These are phyloP conservation scores for Podospora bellae-mahoneyi DNA, from an alignment of 495 filamentous ascomycete genomes.

Conservation along the genomic window DNA sequence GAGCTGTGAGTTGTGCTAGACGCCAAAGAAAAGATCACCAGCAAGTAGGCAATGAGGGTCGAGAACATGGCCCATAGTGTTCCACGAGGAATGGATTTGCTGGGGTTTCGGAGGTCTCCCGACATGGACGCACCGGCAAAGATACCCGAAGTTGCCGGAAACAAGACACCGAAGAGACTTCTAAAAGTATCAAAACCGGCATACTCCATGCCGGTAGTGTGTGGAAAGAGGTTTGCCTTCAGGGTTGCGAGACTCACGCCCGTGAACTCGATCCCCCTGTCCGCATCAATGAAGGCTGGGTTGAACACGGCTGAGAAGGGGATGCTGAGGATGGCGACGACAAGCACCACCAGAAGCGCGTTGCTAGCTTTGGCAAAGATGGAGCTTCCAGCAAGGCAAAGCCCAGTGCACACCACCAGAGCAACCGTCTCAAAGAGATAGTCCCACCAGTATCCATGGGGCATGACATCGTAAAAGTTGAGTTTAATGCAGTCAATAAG, in stretches of 20 bases:
- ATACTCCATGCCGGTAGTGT: conserved; percentile 36
- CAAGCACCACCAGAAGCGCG: conserved; percentile 68
- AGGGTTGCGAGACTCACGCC: conserved; percentile 68
- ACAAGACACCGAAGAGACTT: conserved; percentile 81
- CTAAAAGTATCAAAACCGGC: conserved; percentile 70
- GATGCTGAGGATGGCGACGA: conserved; percentile 76
- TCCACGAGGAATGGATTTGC: conserved; percentile 78
- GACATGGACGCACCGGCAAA: conserved; percentile 86
- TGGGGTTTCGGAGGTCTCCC: conserved; percentile 77
- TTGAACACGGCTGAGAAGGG: conserved; percentile 68
- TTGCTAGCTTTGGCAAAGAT: conserved; percentile 80
- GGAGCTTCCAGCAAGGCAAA: conserved; percentile 76
- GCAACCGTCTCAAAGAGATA: conserved; percentile 76
- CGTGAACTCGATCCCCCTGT: conserved; percentile 68
- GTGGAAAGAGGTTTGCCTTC: conserved; percentile 65
- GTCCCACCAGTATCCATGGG: conserved; percentile 69
- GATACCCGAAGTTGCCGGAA: conserved; percentile 71
- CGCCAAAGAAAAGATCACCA: conserved; percentile 79
- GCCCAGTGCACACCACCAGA: conserved; percentile 66
- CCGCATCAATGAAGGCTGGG: conserved; percentile 60
- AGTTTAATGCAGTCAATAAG: conserved; percentile 77
- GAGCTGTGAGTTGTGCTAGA: conserved; percentile 71
- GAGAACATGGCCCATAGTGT: conserved; percentile 72
- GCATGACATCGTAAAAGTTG: conserved; percentile 70
- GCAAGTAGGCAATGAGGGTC: conserved; percentile 71